Conservation (phyloP, 177 flowering plant genomes). For the Vitis hybrid region DNA sequence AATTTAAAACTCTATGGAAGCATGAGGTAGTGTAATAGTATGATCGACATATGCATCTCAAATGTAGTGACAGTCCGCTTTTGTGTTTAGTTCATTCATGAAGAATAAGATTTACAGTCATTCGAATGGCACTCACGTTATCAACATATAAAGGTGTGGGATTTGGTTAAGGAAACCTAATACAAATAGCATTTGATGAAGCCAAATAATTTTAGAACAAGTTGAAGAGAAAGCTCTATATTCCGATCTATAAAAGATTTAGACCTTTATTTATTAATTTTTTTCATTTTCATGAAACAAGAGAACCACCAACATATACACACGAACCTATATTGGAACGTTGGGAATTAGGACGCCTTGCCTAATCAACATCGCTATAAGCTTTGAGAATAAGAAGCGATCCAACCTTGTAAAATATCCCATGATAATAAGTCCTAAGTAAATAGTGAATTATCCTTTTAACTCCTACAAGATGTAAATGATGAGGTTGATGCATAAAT, state of each 20-base stretch:
- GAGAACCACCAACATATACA: slow-evolving; percentile 9
- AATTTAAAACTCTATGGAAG: neutral
- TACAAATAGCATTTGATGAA: neutral
- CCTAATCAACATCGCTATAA: slow-evolving; percentile 6
- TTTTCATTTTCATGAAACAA: slow-evolving; percentile 16
- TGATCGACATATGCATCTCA: neutral
- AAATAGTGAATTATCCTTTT: slow-evolving; percentile 2
- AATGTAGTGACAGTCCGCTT: slow-evolving; percentile 13
- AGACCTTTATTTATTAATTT: neutral
- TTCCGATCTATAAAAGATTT: slow-evolving; percentile 4
- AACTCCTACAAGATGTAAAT: neutral
- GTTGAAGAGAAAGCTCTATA: slow-evolving; percentile 12
- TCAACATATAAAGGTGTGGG: slow-evolving; percentile 18
- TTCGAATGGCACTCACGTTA: slow-evolving; percentile 8
- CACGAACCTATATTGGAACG: slow-evolving; percentile 12
- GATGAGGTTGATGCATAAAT: neutral
- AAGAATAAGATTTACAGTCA: too few relatives aligned
- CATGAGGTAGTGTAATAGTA: slow-evolving; percentile 8
- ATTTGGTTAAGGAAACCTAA: neutral
- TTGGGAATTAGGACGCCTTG: neutral
- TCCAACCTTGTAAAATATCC: neutral
- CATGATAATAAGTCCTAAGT: neutral
- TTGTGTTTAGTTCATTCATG: neutral
- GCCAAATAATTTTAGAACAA: slow-evolving; percentile 17
- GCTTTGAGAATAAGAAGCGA: neutral